Percentiles rank a stretch among this genome's conserved stretches.
phyloP scores from a whole-genome alignment of 441 rosid genomes.

The Erodium trifolium region DNA sequence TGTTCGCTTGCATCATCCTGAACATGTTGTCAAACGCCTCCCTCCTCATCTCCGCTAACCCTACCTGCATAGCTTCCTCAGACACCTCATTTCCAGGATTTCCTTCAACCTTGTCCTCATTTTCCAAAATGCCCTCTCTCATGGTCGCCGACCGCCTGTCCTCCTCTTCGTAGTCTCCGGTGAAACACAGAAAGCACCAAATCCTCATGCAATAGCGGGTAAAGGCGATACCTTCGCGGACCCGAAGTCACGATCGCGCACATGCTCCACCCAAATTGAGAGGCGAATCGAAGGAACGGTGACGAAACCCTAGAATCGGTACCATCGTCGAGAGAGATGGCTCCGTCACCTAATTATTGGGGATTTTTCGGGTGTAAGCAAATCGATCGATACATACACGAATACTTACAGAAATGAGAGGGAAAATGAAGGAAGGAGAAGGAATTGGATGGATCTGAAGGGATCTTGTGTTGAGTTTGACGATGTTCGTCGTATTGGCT shows the following conservation, averaged over 20 bases:
- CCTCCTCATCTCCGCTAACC: slow-evolving; percentile 15
- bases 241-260: slow-evolving; percentile 36
- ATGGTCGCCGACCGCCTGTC: slow-evolving; percentile 19
- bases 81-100: slow-evolving; percentile 19
- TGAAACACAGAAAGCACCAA: slow-evolving; percentile 68
- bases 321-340: neutral
- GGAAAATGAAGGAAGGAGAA: neutral
- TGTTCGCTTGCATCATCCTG: slow-evolving; percentile 25
- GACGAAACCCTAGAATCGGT: slow-evolving; percentile 17
- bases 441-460: neutral
- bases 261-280: slow-evolving; percentile 20
- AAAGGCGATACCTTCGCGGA: slow-evolving; percentile 14
- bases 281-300: neutral
- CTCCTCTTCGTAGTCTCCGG: slow-evolving; percentile 34
- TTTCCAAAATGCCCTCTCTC: slow-evolving; percentile 29
- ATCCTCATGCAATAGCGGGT: slow-evolving; percentile 62
- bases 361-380: slow-evolving; percentile 2
- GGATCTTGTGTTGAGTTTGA: neutral
- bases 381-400: slow-evolving; percentile 22
- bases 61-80: slow-evolving; percentile 21
- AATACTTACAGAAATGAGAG: neutral
- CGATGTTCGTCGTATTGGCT: neutral
- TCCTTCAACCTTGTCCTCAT: slow-evolving; percentile 26
- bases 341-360: neutral
- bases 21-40: slow-evolving; percentile 35